Evolutionary conservation across 495 filamentous ascomycete genomes (phyloP), one percentile per base, ranked within the genome.

Genomic region (Apiosordaria backusii): DNA sequence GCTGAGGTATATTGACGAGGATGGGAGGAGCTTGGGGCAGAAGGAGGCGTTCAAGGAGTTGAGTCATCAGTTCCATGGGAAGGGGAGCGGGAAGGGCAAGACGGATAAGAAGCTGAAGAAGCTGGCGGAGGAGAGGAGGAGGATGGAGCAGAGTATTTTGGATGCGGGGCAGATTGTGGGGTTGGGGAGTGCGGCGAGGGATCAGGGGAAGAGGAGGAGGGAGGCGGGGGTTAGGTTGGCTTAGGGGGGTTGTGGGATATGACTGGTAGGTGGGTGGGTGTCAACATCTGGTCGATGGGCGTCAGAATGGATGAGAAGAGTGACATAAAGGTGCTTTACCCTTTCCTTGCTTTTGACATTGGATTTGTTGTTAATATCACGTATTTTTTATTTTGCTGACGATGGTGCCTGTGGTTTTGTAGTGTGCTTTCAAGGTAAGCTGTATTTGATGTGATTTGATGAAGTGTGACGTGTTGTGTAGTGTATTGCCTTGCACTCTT

Each of bases 31-130:
- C 59, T 90, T 99, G 85, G 89, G 89, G 70, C 86, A 90, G 73
- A 99, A 98, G 81, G 95, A 99, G 78, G 95, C 95, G 1, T 99
- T 98, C 83, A 83, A 83, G 73, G 70, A 97, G 74, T 82, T 98
- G 57, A 92, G 88, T 71, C 95, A 99, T 79, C 90, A 96, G 77
- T 99, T 99, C 87, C 95, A 99, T 79, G 95, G 95, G 62, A 97
- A 98, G 80, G 93, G 93, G 54, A 93, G 89, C 72, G 95, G 95
- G 61, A 97, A 97, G 84, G 90, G 90, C 81, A 99, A 99, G 89
- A 97, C 92, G 24, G 94, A 98, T 82, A 98, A 98, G 81, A 82
- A 86, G 62, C 79, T 99, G 60, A 97, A 97, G 87, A 96, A 95
- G 86, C 94, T 97, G 78, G 95, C 94, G 64, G 92, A 94, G 70